Evolutionary conservation across 2,329 filamentous ascomycete genomes (phyloP).

Genomic region (Akanthomyces muscarius): DNA sequence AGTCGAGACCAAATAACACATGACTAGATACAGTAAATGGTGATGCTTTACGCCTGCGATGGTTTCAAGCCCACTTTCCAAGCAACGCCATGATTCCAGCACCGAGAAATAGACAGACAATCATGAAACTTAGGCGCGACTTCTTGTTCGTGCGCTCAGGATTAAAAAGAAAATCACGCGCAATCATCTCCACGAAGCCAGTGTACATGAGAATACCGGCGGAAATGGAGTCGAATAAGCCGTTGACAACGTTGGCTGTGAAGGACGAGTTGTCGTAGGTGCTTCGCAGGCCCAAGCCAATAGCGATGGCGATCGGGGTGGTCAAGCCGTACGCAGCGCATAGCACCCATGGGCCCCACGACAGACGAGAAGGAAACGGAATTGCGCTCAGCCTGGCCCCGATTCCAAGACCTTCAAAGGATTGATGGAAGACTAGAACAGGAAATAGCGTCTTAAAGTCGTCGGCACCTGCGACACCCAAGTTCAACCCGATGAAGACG

Average conservation of each 20-base stretch:
- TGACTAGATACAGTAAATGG: too few species aligned
- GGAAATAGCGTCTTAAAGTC: constrained; percentile 57
- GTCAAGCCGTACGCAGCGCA: constrained; percentile 47
- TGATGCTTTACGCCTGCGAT: too few species aligned
- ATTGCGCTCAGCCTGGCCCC: constrained; percentile 57
- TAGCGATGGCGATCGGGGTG: constrained; percentile 48
- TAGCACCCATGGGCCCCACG: constrained; percentile 46
- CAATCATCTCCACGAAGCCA: constrained; percentile 81
- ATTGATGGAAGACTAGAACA: constrained; percentile 60
- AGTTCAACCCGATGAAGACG: constrained; percentile 59
- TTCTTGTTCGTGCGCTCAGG: constrained; percentile 61
- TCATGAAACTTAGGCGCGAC: constrained; percentile 48
- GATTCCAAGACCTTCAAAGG: constrained; percentile 60
- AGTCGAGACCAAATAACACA: too few species aligned
- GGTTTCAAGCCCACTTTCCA: constrained; percentile 69
- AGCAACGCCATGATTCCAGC: constrained; percentile 71
- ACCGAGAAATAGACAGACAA: constrained; percentile 45
- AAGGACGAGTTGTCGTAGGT: constrained; percentile 26
- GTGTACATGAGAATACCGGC: constrained; percentile 87
- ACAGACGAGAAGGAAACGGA: constrained; percentile 39
- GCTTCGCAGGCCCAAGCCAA: constrained; percentile 42
- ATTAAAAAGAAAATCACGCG: constrained; percentile 90
- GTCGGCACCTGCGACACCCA: constrained; percentile 49
- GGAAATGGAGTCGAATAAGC: constrained; percentile 77
- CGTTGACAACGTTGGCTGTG: constrained; percentile 63